These are phyloP conservation scores for Aspergillus luchuensis DNA, from an alignment of 2,329 filamentous ascomycete species.

Conservation along the genomic window DNA sequence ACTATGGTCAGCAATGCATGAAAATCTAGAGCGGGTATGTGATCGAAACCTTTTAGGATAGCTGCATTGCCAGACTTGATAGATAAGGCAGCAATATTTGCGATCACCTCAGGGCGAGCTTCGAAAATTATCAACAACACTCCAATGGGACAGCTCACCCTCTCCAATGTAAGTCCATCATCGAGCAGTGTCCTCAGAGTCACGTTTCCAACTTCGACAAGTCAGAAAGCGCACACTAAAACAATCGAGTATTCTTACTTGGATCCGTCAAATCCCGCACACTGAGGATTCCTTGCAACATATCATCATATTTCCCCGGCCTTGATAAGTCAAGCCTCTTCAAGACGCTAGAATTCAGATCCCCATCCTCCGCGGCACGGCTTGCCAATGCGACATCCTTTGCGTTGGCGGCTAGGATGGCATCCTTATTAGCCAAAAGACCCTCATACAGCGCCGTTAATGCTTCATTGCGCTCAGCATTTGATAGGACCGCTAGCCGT, in stretches of 20 bases:
- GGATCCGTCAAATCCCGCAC: slow-evolving; percentile 84
- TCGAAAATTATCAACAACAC: slow-evolving; percentile 99
- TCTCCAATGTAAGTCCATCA: slow-evolving; percentile 79
- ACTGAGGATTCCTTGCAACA: slow-evolving; percentile 92
- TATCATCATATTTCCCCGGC: slow-evolving; percentile 93
- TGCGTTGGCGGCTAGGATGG: slow-evolving; percentile 84
- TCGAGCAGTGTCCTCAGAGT: slow-evolving; percentile 84
- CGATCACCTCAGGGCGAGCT: slow-evolving; percentile 94
- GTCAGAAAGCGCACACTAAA: slow-evolving; percentile 6
- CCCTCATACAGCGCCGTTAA: slow-evolving; percentile 79
- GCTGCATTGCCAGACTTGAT: slow-evolving; percentile 97
- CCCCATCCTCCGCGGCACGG: slow-evolving; percentile 71
- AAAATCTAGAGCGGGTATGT: neutral
- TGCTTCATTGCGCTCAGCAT: slow-evolving; percentile 76
- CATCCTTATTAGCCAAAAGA: slow-evolving; percentile 68
- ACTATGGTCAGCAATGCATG: slow-evolving; percentile 8
- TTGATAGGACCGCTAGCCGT: slow-evolving; percentile 76
- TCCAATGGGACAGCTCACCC: slow-evolving; percentile 91
- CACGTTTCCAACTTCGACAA: slow-evolving; percentile 70
- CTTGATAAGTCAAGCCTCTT: slow-evolving; percentile 84
- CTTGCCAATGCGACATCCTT: slow-evolving; percentile 75
- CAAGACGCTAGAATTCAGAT: slow-evolving; percentile 77
- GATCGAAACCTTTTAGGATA: slow-evolving; percentile 75
- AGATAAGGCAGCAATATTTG: slow-evolving; percentile 92
- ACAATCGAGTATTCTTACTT: slow-evolving; percentile 57